phyloP scores from a whole-genome alignment of 805 yeast species.

The Brettanomyces sp. region DNA sequence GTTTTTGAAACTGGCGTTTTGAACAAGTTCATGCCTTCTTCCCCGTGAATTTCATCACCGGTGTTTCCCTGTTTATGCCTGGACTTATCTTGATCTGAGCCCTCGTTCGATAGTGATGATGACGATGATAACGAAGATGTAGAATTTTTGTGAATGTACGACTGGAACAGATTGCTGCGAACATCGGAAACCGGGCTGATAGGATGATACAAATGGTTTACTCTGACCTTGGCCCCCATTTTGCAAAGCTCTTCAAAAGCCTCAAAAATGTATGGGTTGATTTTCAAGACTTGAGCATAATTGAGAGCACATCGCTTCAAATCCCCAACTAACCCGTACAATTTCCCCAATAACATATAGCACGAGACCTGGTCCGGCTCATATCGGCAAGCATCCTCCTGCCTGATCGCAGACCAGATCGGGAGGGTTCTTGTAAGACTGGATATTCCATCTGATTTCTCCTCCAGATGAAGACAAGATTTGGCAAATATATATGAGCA shows the following conservation, averaged over 20 bases:
- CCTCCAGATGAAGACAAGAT: constrained; percentile 48
- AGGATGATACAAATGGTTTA: constrained; percentile 41
- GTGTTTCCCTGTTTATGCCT: background rate
- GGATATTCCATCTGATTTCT: constrained; percentile 52
- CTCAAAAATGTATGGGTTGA: constrained; percentile 80
- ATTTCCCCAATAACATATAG: constrained; percentile 59
- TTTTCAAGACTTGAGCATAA: constrained; percentile 58
- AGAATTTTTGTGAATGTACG: background rate
- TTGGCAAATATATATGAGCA: constrained; percentile 70
- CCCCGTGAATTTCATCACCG: background rate
- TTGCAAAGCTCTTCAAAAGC: constrained; percentile 69
- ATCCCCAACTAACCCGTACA: constrained; percentile 52
- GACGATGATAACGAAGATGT: no score
- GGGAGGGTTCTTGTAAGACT: constrained; percentile 33
- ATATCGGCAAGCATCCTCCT: constrained; percentile 9
- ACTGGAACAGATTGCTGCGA: constrained; percentile 3
- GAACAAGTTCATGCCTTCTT: constrained; percentile 4
- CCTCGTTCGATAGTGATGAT: background rate
- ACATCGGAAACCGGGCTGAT: constrained; percentile 5
- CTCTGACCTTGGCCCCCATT: constrained; percentile 61
- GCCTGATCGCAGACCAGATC: constrained; percentile 21
- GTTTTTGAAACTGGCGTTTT: constrained; percentile 11
- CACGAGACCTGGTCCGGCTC: constrained; percentile 66
- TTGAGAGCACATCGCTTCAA: constrained; percentile 53
- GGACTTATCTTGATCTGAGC: background rate